Evolutionary conservation across 202 grass and related monocot genomes (phyloP), one percentile per base, ranked within the genome.

Genomic region (Schoenoplectus triqueter): DNA sequence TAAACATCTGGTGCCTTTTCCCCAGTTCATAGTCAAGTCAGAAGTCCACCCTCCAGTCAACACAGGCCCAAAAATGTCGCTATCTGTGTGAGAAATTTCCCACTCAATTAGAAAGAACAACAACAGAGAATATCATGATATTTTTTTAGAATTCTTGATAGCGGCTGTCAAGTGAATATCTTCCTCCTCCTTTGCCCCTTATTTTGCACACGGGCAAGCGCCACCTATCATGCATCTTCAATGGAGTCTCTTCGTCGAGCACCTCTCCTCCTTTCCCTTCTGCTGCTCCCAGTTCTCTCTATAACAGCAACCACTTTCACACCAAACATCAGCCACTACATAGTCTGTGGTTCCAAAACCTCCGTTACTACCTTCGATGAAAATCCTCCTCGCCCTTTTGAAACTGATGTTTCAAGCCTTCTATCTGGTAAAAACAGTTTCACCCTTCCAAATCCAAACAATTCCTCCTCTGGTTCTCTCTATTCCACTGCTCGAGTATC

Each of bases 401-500:
- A 18, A 3, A 21, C 68, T 45, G 92, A 97, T 62, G 0, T 7
- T 10, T 8, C 7, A 14, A 0, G 3, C 9, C 83, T 56, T 65
- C 13, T 79, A 68, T 62, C 69, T 4, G 2, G 15, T 3, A 18
- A 50, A 17, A 2, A 10, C 42, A 0, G 44, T 64, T 7, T 18
- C 4, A 21, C 85, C 7, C 66, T 91, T 14, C 15, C 72, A 10
- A 80, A n/a, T 84, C 10, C 80, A 75, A 66, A 50, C 89, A 49
- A 61, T 15, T 51, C 82, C 4, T 74, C 41, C 4, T 1, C 17
- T 18, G 19, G 9, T 6, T 60, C 86, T 14, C 86, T 97, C 51
- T 90, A 93, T 76, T 86, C 88, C 66, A 86, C 90, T 85, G 95
- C 91, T 72, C 95, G 95, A 1, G 42, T 68, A 10, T 87, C 71